Evolutionary conservation across 306 rosid genomes (phyloP).

Genomic region (Gastrolobium villosum): DNA sequence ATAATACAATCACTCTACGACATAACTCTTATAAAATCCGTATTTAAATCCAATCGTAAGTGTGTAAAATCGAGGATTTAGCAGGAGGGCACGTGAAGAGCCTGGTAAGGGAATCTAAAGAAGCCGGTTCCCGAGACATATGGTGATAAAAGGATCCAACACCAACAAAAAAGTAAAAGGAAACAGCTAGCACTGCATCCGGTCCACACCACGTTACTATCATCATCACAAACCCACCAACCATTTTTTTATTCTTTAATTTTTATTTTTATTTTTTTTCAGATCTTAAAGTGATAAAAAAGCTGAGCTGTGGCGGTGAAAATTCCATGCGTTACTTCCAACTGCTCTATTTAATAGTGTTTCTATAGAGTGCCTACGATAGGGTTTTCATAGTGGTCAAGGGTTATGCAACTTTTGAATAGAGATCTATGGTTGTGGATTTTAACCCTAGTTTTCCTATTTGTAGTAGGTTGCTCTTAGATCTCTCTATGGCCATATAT

Average conservation of each 20-base stretch:
- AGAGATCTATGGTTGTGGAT: background rate
- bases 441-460: background rate
- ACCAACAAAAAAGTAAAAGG: slow-evolving; percentile 18
- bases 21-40: no score
- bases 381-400: slow-evolving; percentile 12
- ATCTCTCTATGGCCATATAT: background rate
- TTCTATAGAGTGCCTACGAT: background rate
- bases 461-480: background rate
- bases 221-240: background rate
- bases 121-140: slow-evolving; percentile 56
- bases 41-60: background rate
- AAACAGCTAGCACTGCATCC: slow-evolving; percentile 42
- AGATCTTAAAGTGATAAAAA: background rate
- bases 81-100: slow-evolving; percentile 58
- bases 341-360: slow-evolving; percentile 2
- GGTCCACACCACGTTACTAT: slow-evolving; percentile 46
- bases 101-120: slow-evolving; percentile 57
- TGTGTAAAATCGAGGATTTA: slow-evolving; percentile 16
- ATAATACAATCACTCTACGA: no score
- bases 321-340: background rate
- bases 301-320: slow-evolving; percentile 4
- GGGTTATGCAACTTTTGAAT: background rate
- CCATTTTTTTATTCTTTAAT: no score
- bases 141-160: slow-evolving; percentile 34
- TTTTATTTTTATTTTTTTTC: background rate